These are phyloP conservation scores for Ogataea ramenticola DNA, from an alignment of 805 yeast species.

Conservation along the genomic window DNA sequence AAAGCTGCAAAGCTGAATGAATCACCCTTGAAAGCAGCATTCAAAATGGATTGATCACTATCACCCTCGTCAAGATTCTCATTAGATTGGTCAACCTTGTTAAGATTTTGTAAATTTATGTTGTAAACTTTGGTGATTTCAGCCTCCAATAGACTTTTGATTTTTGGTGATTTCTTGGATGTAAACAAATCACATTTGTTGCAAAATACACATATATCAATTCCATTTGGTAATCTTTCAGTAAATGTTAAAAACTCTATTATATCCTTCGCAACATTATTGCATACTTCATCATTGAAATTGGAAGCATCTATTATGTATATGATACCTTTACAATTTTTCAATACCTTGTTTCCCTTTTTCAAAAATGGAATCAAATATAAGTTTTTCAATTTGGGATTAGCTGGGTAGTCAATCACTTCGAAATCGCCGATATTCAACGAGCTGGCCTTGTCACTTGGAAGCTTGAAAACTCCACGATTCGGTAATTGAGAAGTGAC, in stretches of 20 bases:
- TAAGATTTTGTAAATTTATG: conserved; percentile 36
- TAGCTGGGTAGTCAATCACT: conserved; percentile 86
- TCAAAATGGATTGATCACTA: conserved; percentile 16
- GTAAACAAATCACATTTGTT: conserved; percentile 85
- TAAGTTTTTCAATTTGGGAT: conserved; percentile 59
- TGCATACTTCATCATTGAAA: conserved; percentile 37
- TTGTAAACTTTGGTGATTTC: conserved; percentile 55
- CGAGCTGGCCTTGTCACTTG: conserved; percentile 27
- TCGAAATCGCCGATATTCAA: conserved; percentile 29
- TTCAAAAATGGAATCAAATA: conserved; percentile 41
- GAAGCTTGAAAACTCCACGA: conserved; percentile 31
- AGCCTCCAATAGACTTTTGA: conserved; percentile 50
- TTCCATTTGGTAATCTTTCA: conserved; percentile 58
- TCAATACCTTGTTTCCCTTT: conserved; percentile 23
- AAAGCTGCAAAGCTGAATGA: conserved; percentile 58
- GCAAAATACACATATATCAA: conserved; percentile 70
- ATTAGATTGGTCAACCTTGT: conserved; percentile 39
- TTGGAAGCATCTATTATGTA: conserved; percentile 74
- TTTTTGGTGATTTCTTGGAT: conserved; percentile 60
- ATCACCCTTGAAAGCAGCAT: conserved; percentile 34
- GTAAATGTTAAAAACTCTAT: conserved; percentile 53
- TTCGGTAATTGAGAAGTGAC: conserved; percentile 50
- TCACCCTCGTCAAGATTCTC: conserved; percentile 21
- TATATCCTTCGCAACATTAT: conserved; percentile 51
- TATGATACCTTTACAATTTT: conserved; percentile 56